These are phyloP conservation scores for Aspergillus tubingensis DNA, from an alignment of 2,329 filamentous ascomycete species.

Conservation along the genomic window DNA sequence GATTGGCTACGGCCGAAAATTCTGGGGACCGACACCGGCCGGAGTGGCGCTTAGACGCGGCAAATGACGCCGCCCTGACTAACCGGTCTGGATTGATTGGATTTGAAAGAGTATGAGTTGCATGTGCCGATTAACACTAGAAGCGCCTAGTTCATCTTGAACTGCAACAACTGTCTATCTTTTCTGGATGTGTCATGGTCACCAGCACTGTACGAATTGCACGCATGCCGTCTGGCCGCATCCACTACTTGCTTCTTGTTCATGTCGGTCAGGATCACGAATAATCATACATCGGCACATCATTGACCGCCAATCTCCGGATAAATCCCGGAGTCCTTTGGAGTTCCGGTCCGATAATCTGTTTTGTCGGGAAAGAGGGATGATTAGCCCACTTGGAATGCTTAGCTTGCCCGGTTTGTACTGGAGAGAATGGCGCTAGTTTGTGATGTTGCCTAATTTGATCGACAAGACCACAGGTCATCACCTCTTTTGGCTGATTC, in stretches of 20 bases:
- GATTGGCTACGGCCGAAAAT: constrained; percentile 27
- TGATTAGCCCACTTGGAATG: neutral
- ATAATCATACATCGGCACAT: neutral
- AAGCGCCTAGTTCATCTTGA: neutral
- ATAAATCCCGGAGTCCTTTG: neutral
- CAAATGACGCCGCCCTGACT: constrained; percentile 9
- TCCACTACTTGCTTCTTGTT: neutral
- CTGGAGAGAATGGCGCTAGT: no score
- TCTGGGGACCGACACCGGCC: constrained; percentile 14
- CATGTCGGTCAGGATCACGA: neutral
- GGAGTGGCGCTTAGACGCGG: constrained; percentile 20
- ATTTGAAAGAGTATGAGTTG: neutral
- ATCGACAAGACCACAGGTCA: no score
- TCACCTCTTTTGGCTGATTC: no score
- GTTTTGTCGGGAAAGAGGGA: neutral
- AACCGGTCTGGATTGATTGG: constrained; percentile 17
- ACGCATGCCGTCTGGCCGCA: no score
- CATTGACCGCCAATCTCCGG: neutral
- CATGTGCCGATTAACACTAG: neutral
- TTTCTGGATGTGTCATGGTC: neutral
- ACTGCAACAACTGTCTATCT: neutral
- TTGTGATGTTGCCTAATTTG: no score
- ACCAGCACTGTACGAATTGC: neutral
- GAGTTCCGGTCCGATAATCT: neutral
- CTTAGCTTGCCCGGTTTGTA: neutral